These are phyloP conservation scores for Leucaena leucocephala DNA, from an alignment of 306 rosid species.

Conservation along the genomic window DNA sequence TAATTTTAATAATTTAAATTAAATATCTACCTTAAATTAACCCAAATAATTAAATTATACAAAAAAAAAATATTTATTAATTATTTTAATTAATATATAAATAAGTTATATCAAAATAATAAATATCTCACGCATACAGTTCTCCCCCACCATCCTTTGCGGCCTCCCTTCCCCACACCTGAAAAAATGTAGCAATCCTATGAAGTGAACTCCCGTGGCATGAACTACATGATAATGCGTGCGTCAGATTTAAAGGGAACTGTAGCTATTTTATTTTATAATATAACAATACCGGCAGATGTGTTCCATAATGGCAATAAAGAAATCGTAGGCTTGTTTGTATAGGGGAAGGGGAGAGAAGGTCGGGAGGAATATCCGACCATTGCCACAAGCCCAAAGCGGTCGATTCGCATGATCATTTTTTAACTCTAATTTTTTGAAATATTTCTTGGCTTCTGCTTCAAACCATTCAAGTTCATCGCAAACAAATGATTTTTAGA, in stretches of 20 bases:
- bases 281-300: conserved; percentile 71
- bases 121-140: too few species aligned
- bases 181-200: conserved; percentile 1
- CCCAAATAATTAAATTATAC: too few species aligned
- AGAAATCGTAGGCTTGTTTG: conserved; percentile 95
- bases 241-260: neutral
- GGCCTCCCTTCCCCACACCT: too few species aligned
- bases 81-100: too few species aligned
- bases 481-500: neutral
- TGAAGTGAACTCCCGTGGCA: neutral
- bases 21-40: too few species aligned
- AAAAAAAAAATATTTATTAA: too few species aligned
- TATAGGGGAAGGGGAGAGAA: conserved; percentile 70
- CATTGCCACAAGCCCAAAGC: conserved; percentile 81
- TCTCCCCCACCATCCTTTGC: too few species aligned
- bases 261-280: neutral
- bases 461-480: neutral
- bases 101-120: too few species aligned
- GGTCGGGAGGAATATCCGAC: conserved; percentile 46
- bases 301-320: conserved; percentile 91
- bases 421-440: conserved; percentile 83
- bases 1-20: too few species aligned
- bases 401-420: conserved; percentile 90
- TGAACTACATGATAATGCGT: neutral
- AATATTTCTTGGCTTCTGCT: conserved; percentile 63